These are phyloP conservation scores for Mallotus japonicus DNA, from an alignment of 441 rosid species.

Conservation along the genomic window DNA sequence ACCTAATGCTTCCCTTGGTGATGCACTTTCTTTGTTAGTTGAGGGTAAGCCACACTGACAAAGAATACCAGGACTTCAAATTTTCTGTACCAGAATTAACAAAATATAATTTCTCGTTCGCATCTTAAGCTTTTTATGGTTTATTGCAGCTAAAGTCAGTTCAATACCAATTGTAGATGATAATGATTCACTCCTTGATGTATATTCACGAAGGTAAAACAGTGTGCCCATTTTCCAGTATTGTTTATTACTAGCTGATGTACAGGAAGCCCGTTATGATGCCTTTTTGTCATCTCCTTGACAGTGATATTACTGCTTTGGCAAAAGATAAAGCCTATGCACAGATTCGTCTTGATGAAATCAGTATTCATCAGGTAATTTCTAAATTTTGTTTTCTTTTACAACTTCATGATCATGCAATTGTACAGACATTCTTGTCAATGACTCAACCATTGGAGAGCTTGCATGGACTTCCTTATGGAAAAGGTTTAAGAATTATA, in stretches of 20 bases:
- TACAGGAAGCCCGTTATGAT: not conserved
- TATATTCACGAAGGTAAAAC: slow-evolving; percentile 87
- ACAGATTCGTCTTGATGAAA: slow-evolving; percentile 85
- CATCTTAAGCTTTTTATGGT: not conserved
- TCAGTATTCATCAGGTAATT: slow-evolving; percentile 86
- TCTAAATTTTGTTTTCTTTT: not conserved
- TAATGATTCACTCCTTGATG: slow-evolving; percentile 86
- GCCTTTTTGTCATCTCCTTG: slow-evolving; percentile 3
- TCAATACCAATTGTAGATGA: slow-evolving; percentile 96
- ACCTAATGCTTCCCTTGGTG: slow-evolving; percentile 55
- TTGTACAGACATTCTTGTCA: not conserved
- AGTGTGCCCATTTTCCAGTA: not conserved
- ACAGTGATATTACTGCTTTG: slow-evolving; percentile 96
- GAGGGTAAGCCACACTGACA: slow-evolving; percentile 38
- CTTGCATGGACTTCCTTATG: not conserved
- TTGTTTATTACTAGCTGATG: not conserved
- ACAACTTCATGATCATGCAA: not conserved
- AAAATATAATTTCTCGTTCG: not conserved
- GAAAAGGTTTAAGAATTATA: not conserved
- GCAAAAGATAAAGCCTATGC: slow-evolving; percentile 95
- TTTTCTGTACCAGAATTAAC: not conserved
- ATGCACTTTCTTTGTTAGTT: slow-evolving; percentile 53
- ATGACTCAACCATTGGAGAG: not conserved
- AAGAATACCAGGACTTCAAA: not conserved
- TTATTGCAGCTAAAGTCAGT: slow-evolving; percentile 81